Evolutionary conservation across 192 early-diverging fungal species (phyloP), one percentile per base, ranked within the genome.

Genomic region (Spinellus fusiger): DNA sequence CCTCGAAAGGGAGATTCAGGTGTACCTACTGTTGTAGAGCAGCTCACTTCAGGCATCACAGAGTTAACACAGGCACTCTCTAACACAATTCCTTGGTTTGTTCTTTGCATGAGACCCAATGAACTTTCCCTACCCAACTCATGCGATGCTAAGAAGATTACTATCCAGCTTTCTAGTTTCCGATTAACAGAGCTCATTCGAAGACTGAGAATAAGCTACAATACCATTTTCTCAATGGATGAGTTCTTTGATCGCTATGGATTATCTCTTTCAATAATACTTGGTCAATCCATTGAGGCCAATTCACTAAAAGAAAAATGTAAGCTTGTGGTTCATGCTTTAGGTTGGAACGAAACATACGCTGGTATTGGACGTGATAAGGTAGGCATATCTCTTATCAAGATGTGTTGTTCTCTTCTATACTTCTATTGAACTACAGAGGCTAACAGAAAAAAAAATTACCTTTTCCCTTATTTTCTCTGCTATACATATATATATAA

Each of bases 201-300:
- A 38, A 75, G 78, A 75, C 79, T 89, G 48, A 75, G 84, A 22
- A 66, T 78, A 7, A 75, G 90, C 57, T 94, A 93, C 77, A 91
- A 86, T 1, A 87, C 87, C 5, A 77, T 77, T 26, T 77, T 89
- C 52, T 65, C 82, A 33, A 87, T 93, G 66, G 82, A 77, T 53
- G 93, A 94, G 61, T 90, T 95, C 64, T 66, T 86, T 28, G 78
- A 86, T 27, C 82, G 93, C 2, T 98, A 91, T 77, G 68, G 73
- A 0, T 57, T 77, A 7, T 70, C 86, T 3, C 57, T 88, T 16
- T 34, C 48, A 27, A 34, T 66, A 26, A 58, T 55, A n/a, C 50
- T 70, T 0, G 61, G 66, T 40, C 67, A 57, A 18, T 27, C 61
- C 22, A 67, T 71, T 34, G 44, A 56, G 26, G 56, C 40, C 3